phyloP scores from a whole-genome alignment of 2,329 filamentous ascomycete species.

The Xylariales sp. region DNA sequence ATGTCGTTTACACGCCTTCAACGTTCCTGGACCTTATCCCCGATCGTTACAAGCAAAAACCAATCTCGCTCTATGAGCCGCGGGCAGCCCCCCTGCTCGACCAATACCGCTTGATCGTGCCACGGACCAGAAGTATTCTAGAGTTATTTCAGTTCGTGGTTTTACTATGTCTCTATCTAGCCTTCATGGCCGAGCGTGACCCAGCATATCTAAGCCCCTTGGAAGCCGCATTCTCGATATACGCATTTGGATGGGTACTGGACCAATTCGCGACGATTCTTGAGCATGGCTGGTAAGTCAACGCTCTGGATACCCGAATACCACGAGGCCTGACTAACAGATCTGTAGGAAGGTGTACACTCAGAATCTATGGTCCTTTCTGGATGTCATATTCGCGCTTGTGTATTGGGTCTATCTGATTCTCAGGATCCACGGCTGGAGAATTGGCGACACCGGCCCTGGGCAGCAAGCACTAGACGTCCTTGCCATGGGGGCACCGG shows the following conservation, averaged over 20 bases:
- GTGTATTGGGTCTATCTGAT: constrained; percentile 67
- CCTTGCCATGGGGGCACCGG: constrained; percentile 72
- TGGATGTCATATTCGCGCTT: constrained; percentile 72
- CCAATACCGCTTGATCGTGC: constrained; percentile 80
- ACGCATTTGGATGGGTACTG: constrained; percentile 72
- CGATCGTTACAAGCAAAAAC: constrained; percentile 79
- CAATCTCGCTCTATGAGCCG: constrained; percentile 77
- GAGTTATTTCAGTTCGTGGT: constrained; percentile 71
- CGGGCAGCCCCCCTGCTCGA: constrained; percentile 71
- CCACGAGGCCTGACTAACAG: no score
- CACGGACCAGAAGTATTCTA: constrained; percentile 69
- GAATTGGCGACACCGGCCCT: constrained; percentile 39
- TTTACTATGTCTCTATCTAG: constrained; percentile 63
- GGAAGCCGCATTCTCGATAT: constrained; percentile 67
- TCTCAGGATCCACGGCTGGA: constrained; percentile 62
- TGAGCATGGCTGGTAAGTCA: constrained; percentile 62
- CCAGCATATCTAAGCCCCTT: constrained; percentile 48
- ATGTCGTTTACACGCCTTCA: constrained; percentile 77
- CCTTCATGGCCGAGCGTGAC: constrained; percentile 66
- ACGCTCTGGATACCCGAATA: no score
- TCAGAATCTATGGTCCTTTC: constrained; percentile 83
- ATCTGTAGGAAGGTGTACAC: constrained; percentile 74
- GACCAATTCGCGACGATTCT: constrained; percentile 74
- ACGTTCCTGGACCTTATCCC: constrained; percentile 80
- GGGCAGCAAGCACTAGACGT: constrained; percentile 70